Percentiles rank a stretch among this genome's conserved stretches.
Evolutionary conservation across 768 basidiomycete genomes (phyloP).

Genomic region (Lyophyllum decastes): DNA sequence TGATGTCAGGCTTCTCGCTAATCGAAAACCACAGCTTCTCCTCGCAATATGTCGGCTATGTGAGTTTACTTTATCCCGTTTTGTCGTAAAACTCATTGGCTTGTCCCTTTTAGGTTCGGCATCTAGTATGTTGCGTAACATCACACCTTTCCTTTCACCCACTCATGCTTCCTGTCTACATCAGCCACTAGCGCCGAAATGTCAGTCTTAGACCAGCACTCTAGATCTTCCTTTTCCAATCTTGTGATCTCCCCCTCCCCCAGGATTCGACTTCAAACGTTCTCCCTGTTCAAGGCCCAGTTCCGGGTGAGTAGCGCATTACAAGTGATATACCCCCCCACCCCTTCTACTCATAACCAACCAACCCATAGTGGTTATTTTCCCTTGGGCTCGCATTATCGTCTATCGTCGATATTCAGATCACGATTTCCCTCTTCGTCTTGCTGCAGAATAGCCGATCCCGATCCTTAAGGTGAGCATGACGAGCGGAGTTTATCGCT

Average conservation of each 20-base stretch:
- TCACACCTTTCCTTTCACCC: not conserved
- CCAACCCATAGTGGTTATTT: conserved; percentile 52
- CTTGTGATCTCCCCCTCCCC: not conserved
- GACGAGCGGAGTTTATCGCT: not conserved
- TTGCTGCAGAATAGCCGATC: conserved; percentile 32
- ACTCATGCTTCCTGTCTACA: not conserved
- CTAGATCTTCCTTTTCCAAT: no score
- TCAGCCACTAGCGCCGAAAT: conserved; percentile 25
- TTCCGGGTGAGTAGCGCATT: conserved; percentile 17
- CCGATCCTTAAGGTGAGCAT: conserved; percentile 27
- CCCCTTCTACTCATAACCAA: no score
- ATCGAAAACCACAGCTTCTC: conserved; percentile 15
- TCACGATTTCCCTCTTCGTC: conserved; percentile 25
- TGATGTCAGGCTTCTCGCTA: not conserved
- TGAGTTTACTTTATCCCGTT: conserved; percentile 4
- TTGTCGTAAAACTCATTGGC: not conserved
- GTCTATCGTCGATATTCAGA: conserved; percentile 36
- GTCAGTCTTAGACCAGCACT: conserved; percentile 9
- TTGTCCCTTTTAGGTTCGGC: conserved; percentile 13
- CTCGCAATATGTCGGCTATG: conserved; percentile 26
- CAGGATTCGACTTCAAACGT: conserved; percentile 22
- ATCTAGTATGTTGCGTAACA: conserved; percentile 5
- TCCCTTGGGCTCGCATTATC: conserved; percentile 46
- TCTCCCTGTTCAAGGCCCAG: conserved; percentile 17
- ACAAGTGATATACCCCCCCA: no score